Evolutionary conservation across 2,329 filamentous ascomycete genomes (phyloP).

Genomic region (Scedosporium apiospermum): DNA sequence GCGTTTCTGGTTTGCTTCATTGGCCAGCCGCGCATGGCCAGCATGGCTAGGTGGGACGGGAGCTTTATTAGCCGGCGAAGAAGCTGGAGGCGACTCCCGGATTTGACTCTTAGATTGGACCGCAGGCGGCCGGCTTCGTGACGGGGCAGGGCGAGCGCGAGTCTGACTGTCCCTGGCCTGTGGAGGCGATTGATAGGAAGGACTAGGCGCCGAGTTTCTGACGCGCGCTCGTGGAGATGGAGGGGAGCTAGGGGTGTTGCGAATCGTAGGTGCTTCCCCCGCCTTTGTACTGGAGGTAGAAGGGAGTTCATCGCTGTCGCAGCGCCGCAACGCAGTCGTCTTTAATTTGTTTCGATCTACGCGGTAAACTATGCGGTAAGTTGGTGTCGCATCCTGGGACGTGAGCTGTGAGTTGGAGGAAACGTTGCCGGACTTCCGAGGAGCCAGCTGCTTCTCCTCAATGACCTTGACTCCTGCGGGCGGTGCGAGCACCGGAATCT

Average conservation of each 20-base stretch:
- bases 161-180: no score
- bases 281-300: conserved; percentile 18
- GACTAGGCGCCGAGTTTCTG: not conserved
- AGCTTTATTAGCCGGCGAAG: no score
- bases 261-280: conserved; percentile 13
- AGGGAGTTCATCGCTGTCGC: conserved; percentile 20
- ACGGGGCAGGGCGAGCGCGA: no score
- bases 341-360: conserved; percentile 43
- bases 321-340: conserved; percentile 26
- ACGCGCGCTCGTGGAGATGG: not conserved
- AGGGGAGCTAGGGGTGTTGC: not conserved
- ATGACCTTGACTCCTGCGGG: conserved; percentile 51
- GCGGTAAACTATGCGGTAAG: conserved; percentile 50
- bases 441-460: conserved; percentile 27
- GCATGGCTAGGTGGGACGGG: not conserved
- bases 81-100: no score
- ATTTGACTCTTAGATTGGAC: no score
- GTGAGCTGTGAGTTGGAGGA: conserved; percentile 12
- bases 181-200: no score
- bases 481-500: conserved; percentile 40
- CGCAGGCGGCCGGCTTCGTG: no score
- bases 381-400: conserved; percentile 17
- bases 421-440: not conserved
- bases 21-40: not conserved
- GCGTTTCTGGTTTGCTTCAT: conserved; percentile 13